Base-by-base conservation (phyloP, 164 flowering plant species). In the Euptelea pleiosperma region DNA sequence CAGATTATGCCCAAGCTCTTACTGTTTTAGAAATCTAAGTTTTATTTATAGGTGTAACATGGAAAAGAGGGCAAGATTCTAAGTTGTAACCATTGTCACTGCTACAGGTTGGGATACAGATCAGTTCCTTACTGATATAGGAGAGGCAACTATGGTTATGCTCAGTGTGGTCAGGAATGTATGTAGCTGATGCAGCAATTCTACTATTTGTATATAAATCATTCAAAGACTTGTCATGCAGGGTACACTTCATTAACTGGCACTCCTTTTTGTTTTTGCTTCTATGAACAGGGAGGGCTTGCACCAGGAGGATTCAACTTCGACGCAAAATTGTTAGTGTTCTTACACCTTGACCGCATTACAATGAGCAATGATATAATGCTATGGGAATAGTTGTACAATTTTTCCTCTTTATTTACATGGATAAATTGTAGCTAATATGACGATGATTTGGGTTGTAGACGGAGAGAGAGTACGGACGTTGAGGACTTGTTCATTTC, bases 241-340 rank as follows among this genome's bases (percentile, higher is more conserved):
- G 5, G 28, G 21, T n/a, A 30, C 4, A 37, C 3, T 55, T 47
- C 12, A 34, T 16, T 9, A 45, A 58, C n/a, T 42, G 48, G n/a
- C 37, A n/a, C 14, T 28, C 24, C 12, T 44, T 51, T 21, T 25
- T 37, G 12, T 57, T 53, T 10, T 50, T 54, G 33, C 3, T 55
- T 24, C 49, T 48, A 24, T 11, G 34, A 30, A 22, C 85, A 93
- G 99, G 99, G 92, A 45, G 99, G 99, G 24, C 50, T 93, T 40
- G 89, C 99, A 30, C 99, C 99, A 10, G 99, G 99, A 60, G 99
- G 99, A 52, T 90, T 93, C 79, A 93, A 93, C 73, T 93, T 93
- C 54, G 97, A 90, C 72, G 99, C 99, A 4, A 93, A 93, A 83
- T 54, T 93, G 99, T 93, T 7, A 80, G 89, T 71, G 25, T 33